Evolutionary conservation across 2,329 filamentous ascomycete species (phyloP).

Genomic region (Phoma sp.): DNA sequence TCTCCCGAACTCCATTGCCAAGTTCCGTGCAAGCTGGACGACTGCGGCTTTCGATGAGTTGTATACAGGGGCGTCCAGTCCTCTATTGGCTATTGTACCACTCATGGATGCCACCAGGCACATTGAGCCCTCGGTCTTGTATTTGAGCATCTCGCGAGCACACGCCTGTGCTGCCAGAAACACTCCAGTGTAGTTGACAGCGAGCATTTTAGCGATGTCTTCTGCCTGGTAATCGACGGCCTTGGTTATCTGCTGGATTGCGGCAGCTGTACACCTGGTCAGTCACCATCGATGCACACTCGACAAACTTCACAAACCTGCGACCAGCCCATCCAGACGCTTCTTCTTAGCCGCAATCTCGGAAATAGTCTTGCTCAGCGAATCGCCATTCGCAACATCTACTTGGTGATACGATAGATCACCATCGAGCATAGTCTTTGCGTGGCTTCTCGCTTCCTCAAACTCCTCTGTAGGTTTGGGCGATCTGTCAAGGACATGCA

Average conservation of each 20-base stretch:
- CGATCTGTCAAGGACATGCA: constrained; percentile 69
- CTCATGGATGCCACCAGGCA: constrained; percentile 68
- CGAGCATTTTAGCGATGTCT: constrained; percentile 64
- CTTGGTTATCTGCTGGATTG: constrained; percentile 78
- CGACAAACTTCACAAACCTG: constrained; percentile 37
- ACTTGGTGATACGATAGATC: constrained; percentile 75
- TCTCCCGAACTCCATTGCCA: constrained; percentile 70
- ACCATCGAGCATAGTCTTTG: constrained; percentile 65
- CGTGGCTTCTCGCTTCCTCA: constrained; percentile 64
- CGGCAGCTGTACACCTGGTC: constrained; percentile 57
- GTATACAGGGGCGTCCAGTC: constrained; percentile 69
- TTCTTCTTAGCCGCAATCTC: constrained; percentile 71
- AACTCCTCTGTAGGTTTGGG: constrained; percentile 65
- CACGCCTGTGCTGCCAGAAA: constrained; percentile 66
- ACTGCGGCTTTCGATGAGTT: constrained; percentile 78
- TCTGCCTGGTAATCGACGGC: constrained; percentile 75
- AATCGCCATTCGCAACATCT: constrained; percentile 74
- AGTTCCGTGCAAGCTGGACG: constrained; percentile 70
- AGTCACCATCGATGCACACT: background rate
- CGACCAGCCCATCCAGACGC: constrained; percentile 78
- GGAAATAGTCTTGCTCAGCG: constrained; percentile 69
- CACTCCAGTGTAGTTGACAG: constrained; percentile 64
- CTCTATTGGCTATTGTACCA: constrained; percentile 65
- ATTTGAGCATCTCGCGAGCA: constrained; percentile 66
- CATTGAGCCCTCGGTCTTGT: constrained; percentile 63